Percentiles rank a stretch among this genome's conserved stretches.
These are phyloP conservation scores for Hymenoscyphus fructigenus DNA, from an alignment of 2,329 filamentous ascomycete species.

Conservation along the genomic window DNA sequence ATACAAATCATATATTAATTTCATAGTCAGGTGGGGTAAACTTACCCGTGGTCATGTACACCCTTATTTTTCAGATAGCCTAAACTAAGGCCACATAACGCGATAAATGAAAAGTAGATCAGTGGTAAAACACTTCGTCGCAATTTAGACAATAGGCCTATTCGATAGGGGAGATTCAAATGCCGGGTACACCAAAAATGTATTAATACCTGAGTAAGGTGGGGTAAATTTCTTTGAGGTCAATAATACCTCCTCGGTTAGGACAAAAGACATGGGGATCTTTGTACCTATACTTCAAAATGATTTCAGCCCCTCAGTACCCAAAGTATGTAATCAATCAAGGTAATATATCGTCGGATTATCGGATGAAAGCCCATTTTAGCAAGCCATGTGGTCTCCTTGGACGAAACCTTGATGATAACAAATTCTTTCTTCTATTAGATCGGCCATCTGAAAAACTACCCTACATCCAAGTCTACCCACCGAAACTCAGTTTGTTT, in stretches of 20 bases:
- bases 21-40: slow-evolving; percentile 10
- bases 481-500: background rate
- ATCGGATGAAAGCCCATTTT: background rate
- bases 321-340: slow-evolving; percentile 13
- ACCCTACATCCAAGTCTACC: background rate
- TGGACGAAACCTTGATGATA: slow-evolving; percentile 1
- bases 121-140: background rate
- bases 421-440: slow-evolving; percentile 4
- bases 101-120: slow-evolving; percentile 7
- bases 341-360: slow-evolving; percentile 5
- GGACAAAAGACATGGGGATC: background rate
- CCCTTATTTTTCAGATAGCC: slow-evolving; percentile 8
- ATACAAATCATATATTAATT: slow-evolving; percentile 15
- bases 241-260: slow-evolving; percentile 4
- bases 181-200: slow-evolving; percentile 10
- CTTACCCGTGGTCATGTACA: slow-evolving; percentile 1
- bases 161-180: background rate
- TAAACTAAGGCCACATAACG: slow-evolving; percentile 5
- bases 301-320: background rate
- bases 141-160: background rate
- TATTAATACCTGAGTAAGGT: slow-evolving; percentile 7
- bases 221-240: background rate
- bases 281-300: background rate
- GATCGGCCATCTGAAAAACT: background rate
- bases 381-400: slow-evolving; percentile 7